A percentile compares a stretch with the other conserved stretches of the same genome.
Conservation (phyloP, 176 grass and related monocot species). For the Triticum turgidum region DNA sequence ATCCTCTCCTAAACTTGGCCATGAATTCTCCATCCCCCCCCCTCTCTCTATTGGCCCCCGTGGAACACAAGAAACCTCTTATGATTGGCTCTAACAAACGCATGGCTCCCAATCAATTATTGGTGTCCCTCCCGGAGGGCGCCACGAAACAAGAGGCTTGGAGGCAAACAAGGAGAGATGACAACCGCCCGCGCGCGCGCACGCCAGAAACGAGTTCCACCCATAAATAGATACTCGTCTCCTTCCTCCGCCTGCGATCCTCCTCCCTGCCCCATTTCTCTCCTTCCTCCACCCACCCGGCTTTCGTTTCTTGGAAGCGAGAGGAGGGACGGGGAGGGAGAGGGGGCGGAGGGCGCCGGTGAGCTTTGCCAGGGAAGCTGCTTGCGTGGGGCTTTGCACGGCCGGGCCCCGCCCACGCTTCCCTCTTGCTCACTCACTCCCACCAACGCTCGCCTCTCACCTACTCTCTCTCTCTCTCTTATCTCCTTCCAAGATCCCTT, state of each 20-base stretch:
- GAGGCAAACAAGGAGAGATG: slow-evolving; percentile 19
- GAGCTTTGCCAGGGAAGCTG: slow-evolving; percentile 36
- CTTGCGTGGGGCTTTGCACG: slow-evolving; percentile 34
- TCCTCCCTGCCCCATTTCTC: slow-evolving; percentile 31
- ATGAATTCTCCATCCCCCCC: not conserved
- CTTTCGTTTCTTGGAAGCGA: slow-evolving; percentile 47
- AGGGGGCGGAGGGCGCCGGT: slow-evolving; percentile 33
- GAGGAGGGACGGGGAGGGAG: slow-evolving; percentile 36
- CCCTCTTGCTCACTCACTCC: slow-evolving; percentile 26
- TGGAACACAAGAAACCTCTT: not conserved
- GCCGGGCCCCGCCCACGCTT: slow-evolving; percentile 25
- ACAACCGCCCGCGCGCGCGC: not conserved
- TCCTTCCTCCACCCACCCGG: not conserved
- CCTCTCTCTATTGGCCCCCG: not conserved
- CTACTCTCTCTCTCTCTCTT: slow-evolving; percentile 39
- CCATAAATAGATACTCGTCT: slow-evolving; percentile 49
- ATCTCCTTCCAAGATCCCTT: slow-evolving; percentile 57
- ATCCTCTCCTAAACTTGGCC: slow-evolving; percentile 8
- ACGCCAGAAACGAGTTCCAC: not conserved
- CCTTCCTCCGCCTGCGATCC: not conserved
- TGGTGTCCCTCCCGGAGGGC: slow-evolving; percentile 32
- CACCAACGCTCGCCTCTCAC: slow-evolving; percentile 43
- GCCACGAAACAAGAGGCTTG: not conserved
- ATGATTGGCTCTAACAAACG: slow-evolving; percentile 29
- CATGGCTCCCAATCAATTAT: slow-evolving; percentile 39